phyloP scores from a whole-genome alignment of 257 asterid species.

The Voacanga thouarsii region DNA sequence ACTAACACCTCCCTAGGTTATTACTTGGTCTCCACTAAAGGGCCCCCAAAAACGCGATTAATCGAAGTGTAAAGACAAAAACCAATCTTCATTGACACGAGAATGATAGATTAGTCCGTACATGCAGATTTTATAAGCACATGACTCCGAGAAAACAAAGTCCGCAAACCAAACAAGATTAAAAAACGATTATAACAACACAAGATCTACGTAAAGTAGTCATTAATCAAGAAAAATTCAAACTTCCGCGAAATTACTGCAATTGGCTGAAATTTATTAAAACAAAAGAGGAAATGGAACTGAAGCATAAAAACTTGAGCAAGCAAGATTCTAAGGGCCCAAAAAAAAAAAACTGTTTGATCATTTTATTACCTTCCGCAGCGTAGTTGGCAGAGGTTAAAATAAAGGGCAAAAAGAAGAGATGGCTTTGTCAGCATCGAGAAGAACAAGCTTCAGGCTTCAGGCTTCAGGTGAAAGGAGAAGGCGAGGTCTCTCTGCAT shows the following conservation, averaged over 20 bases:
- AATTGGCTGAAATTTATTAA: not conserved
- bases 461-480: slow-evolving; percentile 11
- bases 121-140: not conserved
- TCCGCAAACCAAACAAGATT: too few species aligned
- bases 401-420: not conserved
- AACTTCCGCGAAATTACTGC: not conserved
- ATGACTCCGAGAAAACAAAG: not conserved
- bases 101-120: not conserved
- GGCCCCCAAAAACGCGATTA: not conserved
- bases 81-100: not conserved
- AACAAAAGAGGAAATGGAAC: not conserved
- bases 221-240: not conserved
- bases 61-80: not conserved
- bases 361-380: not conserved
- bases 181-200: not conserved
- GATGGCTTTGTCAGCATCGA: not conserved
- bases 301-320: not conserved
- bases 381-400: not conserved
- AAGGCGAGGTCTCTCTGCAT: not conserved
- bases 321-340: not conserved
- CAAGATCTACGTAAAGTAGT: slow-evolving; percentile 13
- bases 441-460: not conserved
- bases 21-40: not conserved
- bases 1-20: not conserved
- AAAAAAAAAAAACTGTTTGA: not conserved